Base-by-base conservation (phyloP, 139 green algal species). In the Picochlorum sp. region DNA sequence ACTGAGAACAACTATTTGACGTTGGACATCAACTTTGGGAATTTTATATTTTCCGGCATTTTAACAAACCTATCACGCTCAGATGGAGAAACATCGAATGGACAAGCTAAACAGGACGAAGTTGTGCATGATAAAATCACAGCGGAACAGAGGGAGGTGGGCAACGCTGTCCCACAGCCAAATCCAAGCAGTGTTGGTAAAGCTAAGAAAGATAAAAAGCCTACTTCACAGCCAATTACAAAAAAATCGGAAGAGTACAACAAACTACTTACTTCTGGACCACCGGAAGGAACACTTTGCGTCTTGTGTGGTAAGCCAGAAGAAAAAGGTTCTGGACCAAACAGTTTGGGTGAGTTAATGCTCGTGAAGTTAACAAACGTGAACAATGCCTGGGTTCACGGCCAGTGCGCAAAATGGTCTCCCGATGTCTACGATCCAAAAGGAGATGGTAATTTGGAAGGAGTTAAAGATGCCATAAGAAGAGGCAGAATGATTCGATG, bases 401-500 rank as follows among this genome's bases (percentile, higher is more conserved):
- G 69, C 31, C 78, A 89, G 57, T 89, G 81, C 55, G 75, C 73
- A 7, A 55, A 69, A 40, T 89, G 82, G 82, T 85, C 70, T 3
- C 69, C 76, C 6, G 80, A 85, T 36, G 79, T 87, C 1, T 55
- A 59, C 29, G 65, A 75, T 24, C 37, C 57, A 33, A 59, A 59
- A 44, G 74, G 71, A 45, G 47, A 36, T 18, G 55, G 47, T 9
- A 24, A 39, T 7, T 50, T 87, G 25, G 59, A 70, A 50, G 55
- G 66, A 18, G 43, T 87, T 35, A 55, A 44, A 0, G 72, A 76
- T 8, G 80, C 78, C 1, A 63, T 88, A 8, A 68, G 73, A 43
- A 71, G 82, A 4, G 82, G 82, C 7, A 72, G 80, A 31, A 67
- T 65, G 54, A 65, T 88, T 35, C 75, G 75, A 65, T 87, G 76